Conservation (phyloP, 306 rosid genomes). For the Chamaecrista fasciculata region DNA sequence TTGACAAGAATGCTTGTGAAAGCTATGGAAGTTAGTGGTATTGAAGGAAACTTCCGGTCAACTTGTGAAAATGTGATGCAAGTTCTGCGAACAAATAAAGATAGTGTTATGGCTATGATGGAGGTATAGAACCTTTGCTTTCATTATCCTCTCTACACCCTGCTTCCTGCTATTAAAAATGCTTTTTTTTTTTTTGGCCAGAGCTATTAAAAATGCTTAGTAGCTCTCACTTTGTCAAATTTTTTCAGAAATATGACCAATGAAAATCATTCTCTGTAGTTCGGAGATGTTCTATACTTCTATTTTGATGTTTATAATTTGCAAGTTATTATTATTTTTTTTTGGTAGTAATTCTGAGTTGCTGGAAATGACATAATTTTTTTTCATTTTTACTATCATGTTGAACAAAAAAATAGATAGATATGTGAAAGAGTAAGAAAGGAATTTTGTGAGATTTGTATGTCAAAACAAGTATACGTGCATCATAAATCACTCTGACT, state of each 20-base stretch:
- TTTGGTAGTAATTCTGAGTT: not conserved
- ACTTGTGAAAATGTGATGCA: slow-evolving; percentile 97
- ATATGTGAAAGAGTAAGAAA: no score
- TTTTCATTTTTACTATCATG: no score
- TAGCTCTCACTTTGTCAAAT: slow-evolving; percentile 7
- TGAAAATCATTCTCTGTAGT: not conserved
- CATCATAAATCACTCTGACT: not conserved
- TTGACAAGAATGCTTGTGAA: slow-evolving; percentile 99
- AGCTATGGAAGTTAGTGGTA: slow-evolving; percentile 99
- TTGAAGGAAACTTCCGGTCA: slow-evolving; percentile 97
- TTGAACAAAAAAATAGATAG: no score
- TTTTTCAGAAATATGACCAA: not conserved
- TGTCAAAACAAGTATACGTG: not conserved
- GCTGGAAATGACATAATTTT: not conserved
- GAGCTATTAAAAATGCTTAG: not conserved
- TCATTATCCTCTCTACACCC: not conserved
- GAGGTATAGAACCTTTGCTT: slow-evolving; percentile 57
- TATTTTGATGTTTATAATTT: no score
- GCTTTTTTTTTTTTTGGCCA: no score
- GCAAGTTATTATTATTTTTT: no score
- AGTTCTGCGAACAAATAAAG: slow-evolving; percentile 81
- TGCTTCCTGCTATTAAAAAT: not conserved
- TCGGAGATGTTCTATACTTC: not conserved
- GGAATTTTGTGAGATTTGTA: no score
- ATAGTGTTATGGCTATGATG: slow-evolving; percentile 99